Evolutionary conservation across 768 basidiomycete genomes (phyloP).

Genomic region (Thelephora aurantiotincta): DNA sequence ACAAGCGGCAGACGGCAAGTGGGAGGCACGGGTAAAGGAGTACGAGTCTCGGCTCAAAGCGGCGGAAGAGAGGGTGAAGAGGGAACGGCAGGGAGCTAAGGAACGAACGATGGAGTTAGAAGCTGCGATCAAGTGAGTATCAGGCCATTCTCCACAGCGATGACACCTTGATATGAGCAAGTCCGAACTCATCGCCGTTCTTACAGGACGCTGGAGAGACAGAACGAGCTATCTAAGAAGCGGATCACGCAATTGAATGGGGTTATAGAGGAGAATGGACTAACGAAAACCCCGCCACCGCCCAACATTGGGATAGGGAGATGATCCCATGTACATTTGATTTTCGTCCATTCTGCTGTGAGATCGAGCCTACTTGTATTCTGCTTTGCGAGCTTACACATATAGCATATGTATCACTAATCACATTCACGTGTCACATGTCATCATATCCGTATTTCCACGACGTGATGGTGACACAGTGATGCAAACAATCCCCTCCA

Average conservation of each 20-base stretch:
- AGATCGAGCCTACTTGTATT: no score
- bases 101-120: slow-evolving; percentile 68
- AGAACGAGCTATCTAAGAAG: slow-evolving; percentile 67
- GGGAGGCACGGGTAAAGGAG: slow-evolving; percentile 92
- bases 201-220: slow-evolving; percentile 56
- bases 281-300: slow-evolving; percentile 2
- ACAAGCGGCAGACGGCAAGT: slow-evolving; percentile 64
- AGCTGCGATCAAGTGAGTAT: slow-evolving; percentile 49
- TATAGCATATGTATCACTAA: no score
- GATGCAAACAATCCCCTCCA: no score
- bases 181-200: slow-evolving; percentile 2
- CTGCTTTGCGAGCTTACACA: no score
- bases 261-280: slow-evolving; percentile 20
- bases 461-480: no score
- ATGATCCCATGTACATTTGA: no score
- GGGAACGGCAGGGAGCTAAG: slow-evolving; percentile 88
- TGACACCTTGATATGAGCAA: background rate
- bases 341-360: no score
- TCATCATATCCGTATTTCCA: no score
- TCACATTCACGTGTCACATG: no score
- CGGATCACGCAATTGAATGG: slow-evolving; percentile 49
- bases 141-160: background rate
- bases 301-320: background rate
- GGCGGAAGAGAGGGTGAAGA: slow-evolving; percentile 85
- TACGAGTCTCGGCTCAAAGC: slow-evolving; percentile 70